These are phyloP conservation scores for Fusarium praegraminearum DNA, from an alignment of 2,329 filamentous ascomycete species.

Conservation along the genomic window DNA sequence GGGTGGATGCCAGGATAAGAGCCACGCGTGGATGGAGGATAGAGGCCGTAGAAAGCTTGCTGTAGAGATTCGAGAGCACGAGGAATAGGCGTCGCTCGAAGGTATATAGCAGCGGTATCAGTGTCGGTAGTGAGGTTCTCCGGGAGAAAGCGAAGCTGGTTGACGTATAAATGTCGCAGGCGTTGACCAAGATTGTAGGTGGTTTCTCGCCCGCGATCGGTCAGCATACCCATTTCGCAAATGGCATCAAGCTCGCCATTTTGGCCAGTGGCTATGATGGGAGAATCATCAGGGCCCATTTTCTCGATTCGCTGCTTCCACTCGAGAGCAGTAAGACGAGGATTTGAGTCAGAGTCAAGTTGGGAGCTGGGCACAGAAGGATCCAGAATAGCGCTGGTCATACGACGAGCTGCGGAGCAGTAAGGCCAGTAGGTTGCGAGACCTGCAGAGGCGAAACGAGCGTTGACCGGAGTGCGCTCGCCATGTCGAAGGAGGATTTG, in stretches of 20 bases:
- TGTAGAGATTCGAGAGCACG: constrained; percentile 83
- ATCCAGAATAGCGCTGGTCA: constrained; percentile 67
- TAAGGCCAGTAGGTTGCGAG: constrained; percentile 87
- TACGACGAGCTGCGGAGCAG: constrained; percentile 79
- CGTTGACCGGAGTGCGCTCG: constrained; percentile 84
- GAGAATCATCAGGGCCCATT: constrained; percentile 77
- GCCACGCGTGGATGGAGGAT: constrained; percentile 66
- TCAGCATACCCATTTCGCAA: constrained; percentile 83
- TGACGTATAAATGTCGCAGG: constrained; percentile 78
- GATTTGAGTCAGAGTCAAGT: constrained; percentile 41
- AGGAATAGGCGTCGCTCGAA: constrained; percentile 79
- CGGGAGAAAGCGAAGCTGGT: constrained; percentile 80
- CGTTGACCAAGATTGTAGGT: constrained; percentile 77
- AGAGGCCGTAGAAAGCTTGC: constrained; percentile 80
- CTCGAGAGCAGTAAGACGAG: constrained; percentile 61
- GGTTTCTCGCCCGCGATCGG: constrained; percentile 78
- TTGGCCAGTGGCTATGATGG: constrained; percentile 76
- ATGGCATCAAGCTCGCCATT: constrained; percentile 79
- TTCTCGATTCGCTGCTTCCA: constrained; percentile 84
- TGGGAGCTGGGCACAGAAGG: constrained; percentile 51
- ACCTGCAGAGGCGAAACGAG: constrained; percentile 86
- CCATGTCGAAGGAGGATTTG: constrained; percentile 87
- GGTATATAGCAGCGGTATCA: constrained; percentile 71
- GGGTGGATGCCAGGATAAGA: constrained; percentile 62
- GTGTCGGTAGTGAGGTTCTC: constrained; percentile 65